Conservation (phyloP, 1,284 basidiomycete species). For the Ganoderma leucocontextum region DNA sequence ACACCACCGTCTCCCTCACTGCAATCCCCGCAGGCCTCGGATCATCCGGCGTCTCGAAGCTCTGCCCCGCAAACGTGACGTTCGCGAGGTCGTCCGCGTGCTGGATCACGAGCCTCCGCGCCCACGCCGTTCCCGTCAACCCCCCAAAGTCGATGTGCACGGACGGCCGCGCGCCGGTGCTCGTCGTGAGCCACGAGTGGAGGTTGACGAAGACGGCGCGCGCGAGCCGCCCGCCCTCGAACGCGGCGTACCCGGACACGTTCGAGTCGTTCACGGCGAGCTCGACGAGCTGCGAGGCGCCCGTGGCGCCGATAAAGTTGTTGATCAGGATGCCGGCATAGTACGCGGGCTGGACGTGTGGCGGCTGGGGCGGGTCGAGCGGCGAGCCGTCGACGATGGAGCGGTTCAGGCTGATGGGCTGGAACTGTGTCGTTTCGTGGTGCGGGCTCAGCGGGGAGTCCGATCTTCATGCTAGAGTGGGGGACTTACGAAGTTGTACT, state of each 20-base stretch:
- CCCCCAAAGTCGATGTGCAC: conserved; percentile 52
- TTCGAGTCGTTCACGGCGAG: conserved; percentile 57
- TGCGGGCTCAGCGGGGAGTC: not conserved
- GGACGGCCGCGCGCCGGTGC: conserved; percentile 44
- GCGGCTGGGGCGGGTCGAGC: conserved; percentile 53
- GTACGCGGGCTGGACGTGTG: conserved; percentile 69
- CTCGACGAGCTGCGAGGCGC: conserved; percentile 57
- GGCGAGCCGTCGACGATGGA: conserved; percentile 60
- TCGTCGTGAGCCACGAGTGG: conserved; percentile 55
- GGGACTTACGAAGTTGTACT: conserved; percentile 51
- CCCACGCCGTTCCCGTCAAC: conserved; percentile 15
- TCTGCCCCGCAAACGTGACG: conserved; percentile 70
- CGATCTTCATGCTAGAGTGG: not conserved
- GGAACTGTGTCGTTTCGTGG: conserved; percentile 48
- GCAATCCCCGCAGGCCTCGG: conserved; percentile 53
- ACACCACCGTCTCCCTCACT: conserved; percentile 44
- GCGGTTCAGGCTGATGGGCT: conserved; percentile 59
- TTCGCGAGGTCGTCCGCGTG: conserved; percentile 64
- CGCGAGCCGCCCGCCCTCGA: conserved; percentile 52
- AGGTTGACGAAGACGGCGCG: conserved; percentile 68
- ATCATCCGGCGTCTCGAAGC: conserved; percentile 61
- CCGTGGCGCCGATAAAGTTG: conserved; percentile 51
- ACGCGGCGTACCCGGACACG: conserved; percentile 71
- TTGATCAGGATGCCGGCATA: conserved; percentile 63
- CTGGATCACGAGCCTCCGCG: conserved; percentile 43